A percentile compares a stretch with the other conserved stretches of the same genome.
Evolutionary conservation across 116 monocot species (phyloP).

Genomic region (Papilionanthe hybrid): DNA sequence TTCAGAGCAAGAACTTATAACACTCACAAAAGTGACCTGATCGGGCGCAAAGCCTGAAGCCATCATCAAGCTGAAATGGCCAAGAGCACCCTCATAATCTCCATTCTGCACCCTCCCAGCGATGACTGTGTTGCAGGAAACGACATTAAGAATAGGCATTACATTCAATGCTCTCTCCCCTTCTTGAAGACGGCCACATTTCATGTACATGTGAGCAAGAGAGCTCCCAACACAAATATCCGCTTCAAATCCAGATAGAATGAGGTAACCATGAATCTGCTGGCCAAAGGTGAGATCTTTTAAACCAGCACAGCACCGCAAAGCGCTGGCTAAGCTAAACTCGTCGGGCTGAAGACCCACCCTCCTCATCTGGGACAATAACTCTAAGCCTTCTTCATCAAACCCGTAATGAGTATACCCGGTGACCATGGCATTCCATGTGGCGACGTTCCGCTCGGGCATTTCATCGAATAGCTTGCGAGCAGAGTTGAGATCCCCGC

Average conservation of each 20-base stretch:
- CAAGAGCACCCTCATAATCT: constrained; percentile 53
- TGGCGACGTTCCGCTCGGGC: constrained; percentile 56
- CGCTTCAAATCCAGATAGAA: constrained; percentile 28
- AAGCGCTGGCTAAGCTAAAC: constrained; percentile 52
- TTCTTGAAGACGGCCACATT: constrained; percentile 33
- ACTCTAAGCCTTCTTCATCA: constrained; percentile 33
- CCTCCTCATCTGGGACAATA: constrained; percentile 36
- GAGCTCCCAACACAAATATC: constrained; percentile 69
- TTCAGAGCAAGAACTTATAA: constrained; percentile 54
- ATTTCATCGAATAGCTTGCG: constrained; percentile 53
- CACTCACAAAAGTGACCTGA: constrained; percentile 49
- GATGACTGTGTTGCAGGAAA: constrained; percentile 62
- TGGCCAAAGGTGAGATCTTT: constrained; percentile 35
- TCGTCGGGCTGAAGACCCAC: constrained; percentile 46
- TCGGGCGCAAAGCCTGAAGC: constrained; percentile 39
- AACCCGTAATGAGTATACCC: constrained; percentile 38
- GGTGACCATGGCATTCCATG: constrained; percentile 64
- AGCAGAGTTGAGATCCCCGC: constrained; percentile 25
- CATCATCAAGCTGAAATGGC: constrained; percentile 53
- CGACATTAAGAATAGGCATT: constrained; percentile 39
- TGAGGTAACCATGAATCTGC: constrained; percentile 46
- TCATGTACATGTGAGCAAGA: constrained; percentile 83
- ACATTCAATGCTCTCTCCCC: constrained; percentile 42
- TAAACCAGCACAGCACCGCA: constrained; percentile 54
- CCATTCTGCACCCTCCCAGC: constrained; percentile 63